Conservation (phyloP, 2,329 filamentous ascomycete genomes). For the Fusarium pininemorale region DNA sequence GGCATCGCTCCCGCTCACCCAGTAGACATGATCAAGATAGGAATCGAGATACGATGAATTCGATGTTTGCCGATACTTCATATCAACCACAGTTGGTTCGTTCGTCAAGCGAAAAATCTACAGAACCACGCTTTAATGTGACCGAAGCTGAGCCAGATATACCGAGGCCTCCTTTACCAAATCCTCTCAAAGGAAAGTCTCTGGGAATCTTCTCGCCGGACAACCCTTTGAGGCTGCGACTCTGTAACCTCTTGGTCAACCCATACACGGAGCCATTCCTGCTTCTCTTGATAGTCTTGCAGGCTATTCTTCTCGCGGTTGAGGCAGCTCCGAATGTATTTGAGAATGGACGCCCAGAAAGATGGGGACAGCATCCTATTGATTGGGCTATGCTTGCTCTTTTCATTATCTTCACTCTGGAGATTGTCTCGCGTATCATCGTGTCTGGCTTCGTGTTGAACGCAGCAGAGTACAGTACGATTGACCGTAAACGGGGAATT, state of each 20-base stretch:
- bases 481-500: slow-evolving; percentile 80
- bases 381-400: slow-evolving; percentile 85
- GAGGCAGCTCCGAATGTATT: slow-evolving; percentile 81
- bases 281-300: slow-evolving; percentile 84
- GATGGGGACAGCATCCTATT: slow-evolving; percentile 74
- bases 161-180: slow-evolving; percentile 51
- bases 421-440: slow-evolving; percentile 83
- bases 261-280: slow-evolving; percentile 88
- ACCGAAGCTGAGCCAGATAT: slow-evolving; percentile 24
- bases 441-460: slow-evolving; percentile 96
- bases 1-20: slow-evolving; percentile 67
- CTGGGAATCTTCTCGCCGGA: slow-evolving; percentile 85
- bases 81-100: slow-evolving; percentile 61
- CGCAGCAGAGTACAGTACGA: slow-evolving; percentile 89
- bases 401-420: slow-evolving; percentile 89
- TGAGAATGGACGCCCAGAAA: slow-evolving; percentile 64
- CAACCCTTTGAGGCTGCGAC: slow-evolving; percentile 74
- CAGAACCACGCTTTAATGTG: slow-evolving; percentile 32
- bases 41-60: slow-evolving; percentile 38
- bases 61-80: slow-evolving; percentile 58
- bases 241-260: slow-evolving; percentile 88
- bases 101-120: slow-evolving; percentile 57
- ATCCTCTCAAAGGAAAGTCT: slow-evolving; percentile 87
- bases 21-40: slow-evolving; percentile 52
- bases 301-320: slow-evolving; percentile 87